Base-by-base conservation (phyloP, 805 yeast genomes). In the Candida nemodendra region DNA sequence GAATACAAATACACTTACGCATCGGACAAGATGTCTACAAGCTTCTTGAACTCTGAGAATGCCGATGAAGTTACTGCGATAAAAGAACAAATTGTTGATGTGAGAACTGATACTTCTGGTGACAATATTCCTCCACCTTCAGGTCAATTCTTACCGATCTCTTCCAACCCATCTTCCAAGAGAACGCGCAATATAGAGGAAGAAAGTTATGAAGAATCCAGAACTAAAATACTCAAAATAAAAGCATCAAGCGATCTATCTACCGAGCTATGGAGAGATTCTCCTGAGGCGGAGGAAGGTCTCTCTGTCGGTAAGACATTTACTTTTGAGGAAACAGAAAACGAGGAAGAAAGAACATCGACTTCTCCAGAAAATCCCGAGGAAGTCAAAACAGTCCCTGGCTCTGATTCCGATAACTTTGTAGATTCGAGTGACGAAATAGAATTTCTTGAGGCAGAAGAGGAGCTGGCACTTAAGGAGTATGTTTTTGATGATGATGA, bases 121-220 rank as follows among this genome's bases (percentile, higher is more conserved):
- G n/a, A n/a, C n/a, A n/a, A n/a, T n/a, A n/a, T n/a, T n/a, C n/a
- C n/a, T n/a, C n/a, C n/a, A n/a, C 29, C 12, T 21, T 14, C 16
- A 8, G 2, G 16, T 2, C 27, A 21, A 6, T 28, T 33, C 14
- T 21, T 22, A 4, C 29, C 23, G 18, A 30, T n/a, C 5, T 29
- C 38, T 17, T 24, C 16, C 3, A 30, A 16, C 7, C 28, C 27
- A n/a, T 35, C 47, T 11, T 43, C 43, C 2, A 42, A 42, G 23
- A 36, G 47, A 19, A 31, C 47, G 26, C 47, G 43, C 21, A 36
- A 39, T 18, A 13, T 26, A 11, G 47, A 42, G 18, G 32, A n/a
- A n/a, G n/a, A n/a, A n/a, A n/a, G n/a, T n/a, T n/a, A n/a, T n/a
- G n/a, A n/a, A n/a, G n/a, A n/a, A 21, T 7, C 24, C 7, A 21